Evolutionary conservation across 768 basidiomycete species (phyloP), one percentile per base, ranked within the genome.

Genomic region (Tulasnella sp.): DNA sequence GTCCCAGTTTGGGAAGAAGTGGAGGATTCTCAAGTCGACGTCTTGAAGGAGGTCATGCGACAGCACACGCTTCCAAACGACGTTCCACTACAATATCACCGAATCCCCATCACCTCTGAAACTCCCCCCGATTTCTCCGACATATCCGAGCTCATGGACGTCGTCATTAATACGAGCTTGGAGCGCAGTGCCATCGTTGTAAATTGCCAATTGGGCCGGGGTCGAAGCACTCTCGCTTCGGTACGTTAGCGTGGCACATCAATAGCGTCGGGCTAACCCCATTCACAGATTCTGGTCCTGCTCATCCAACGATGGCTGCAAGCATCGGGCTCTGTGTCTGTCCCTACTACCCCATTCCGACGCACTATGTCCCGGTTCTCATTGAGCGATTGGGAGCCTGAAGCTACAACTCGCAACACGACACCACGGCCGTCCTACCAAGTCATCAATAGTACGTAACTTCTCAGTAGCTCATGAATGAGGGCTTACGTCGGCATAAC

Each of bases 1-100:
- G 78, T 92, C 4, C 93, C 96, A 0, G 75, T 96, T 1, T 99
- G 94, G 94, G 94, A 98, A 67, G 86, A 90, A 62, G 89, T 87
- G 2, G 76, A 76, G 37, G 68, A 74, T 32, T 71, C 75, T 7
- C 75, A 88, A 62, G 83, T 98, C 12, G 78, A 80, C 29, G 86
- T 89, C 1, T 74, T 96, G 39, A 86, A 86, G 65, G 89, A 96
- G 49, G 79, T 93, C 60, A 97, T 98, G 92, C 70, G 77, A 2
- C 75, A 78, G 42, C 69, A 65, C 31, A 69, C 66, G 25, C 65
- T 70, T 19, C 19, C 39, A 0, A 69, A 73, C 19, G 77, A 75
- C n/a, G 70, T 84, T 27, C 78, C 83, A 51, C 74, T 97, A 25
- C 74, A 78, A 57, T 96, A 93, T 68, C 73, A 75, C 54, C 83